Evolutionary conservation across 306 rosid genomes (phyloP), one percentile per base, ranked within the genome.

Genomic region (Erythrophleum fordii): DNA sequence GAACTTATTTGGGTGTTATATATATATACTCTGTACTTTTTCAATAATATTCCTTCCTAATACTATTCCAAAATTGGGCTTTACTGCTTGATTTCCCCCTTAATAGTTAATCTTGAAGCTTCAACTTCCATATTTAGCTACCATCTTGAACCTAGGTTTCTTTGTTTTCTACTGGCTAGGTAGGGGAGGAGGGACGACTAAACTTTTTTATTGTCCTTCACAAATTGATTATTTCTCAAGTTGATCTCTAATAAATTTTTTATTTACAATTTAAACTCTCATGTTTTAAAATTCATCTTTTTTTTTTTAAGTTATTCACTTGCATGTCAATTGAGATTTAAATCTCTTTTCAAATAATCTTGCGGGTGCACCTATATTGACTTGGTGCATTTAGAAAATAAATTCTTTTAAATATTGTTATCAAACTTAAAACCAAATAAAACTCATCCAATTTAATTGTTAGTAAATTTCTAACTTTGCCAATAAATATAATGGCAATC

Each of bases 41-140:
- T 56, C 16, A 58, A 11, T 8, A 13, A 26, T 17, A 18, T 35
- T 18, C 9, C 52, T 41, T 39, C 34, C 31, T 11, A 53, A 16
- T 4, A 46, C 52, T 9, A 71, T 48, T 31, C 82, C 53, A 64
- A 35, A 64, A 53, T 71, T 83, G 17, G 48, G 69, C 78, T 82
- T 52, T 49, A 49, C 44, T 23, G 7, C 17, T 23, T 26, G 18
- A 58, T 58, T 56, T 4, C 35, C 4, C 25, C 0, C 2, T 58
- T 9, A 23, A 58, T 59, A 25, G 37, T 5, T 59, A 26, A 26
- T 26, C 10, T 29, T 61, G 16, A 51, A 51, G 61, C 69, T 77
- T 55, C 55, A 28, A 34, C 34, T 48, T 48, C 85, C 23, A 70
- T 51, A 34, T 46, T 60, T 60, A 53, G 78, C 65, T 71, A 62